Evolutionary conservation across 495 filamentous ascomycete species (phyloP), one percentile per base, ranked within the genome.

Genomic region (Tuber melanosporum): DNA sequence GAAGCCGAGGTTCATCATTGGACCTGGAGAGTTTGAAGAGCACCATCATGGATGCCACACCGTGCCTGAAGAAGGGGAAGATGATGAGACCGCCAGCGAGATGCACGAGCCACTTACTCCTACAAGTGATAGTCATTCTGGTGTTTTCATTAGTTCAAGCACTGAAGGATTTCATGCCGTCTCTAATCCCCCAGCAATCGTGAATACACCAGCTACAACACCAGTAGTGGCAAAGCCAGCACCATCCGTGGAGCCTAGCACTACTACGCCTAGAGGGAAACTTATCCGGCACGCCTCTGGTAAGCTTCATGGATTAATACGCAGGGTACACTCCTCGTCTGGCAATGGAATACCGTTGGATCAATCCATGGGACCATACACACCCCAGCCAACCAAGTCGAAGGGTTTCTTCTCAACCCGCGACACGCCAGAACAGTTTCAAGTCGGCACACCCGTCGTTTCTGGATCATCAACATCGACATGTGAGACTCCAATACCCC

Each of bases 21-120:
- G 79, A 6, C 79, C 82, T 15, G 81, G 78, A 36, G 69, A 80
- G 0, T 72, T 83, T 10, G 82, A 83, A 47, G 75, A 82, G 20
- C 77, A 75, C 19, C 74, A 49, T 19, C 77, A 77, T 44, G 82
- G 78, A 74, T 83, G 82, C 71, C 82, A 77, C 39, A 83, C 82
- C 20, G 82, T 83, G 8, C 69, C 77, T 41, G 82, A 83, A 73
- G 82, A 83, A 57, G 82, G 78, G 43, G 82, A 83, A n/a, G 82
- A 83, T 41, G 77, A 82, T 52, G 82, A 83, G 70, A 83, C 82
- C 17, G 77, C 82, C 20, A 83, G 82, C 26, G 82, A 83, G 43
- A 52, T 79, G 66, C 79, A 83, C 26, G 82, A 83, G 39, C 82
- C 82, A 47, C 73, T 83, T 47, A 83, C 82, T 10, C 82, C 82